phyloP scores from a whole-genome alignment of 1,139 yeast genomes.

The Yamadazyma spencermartinsiae region DNA sequence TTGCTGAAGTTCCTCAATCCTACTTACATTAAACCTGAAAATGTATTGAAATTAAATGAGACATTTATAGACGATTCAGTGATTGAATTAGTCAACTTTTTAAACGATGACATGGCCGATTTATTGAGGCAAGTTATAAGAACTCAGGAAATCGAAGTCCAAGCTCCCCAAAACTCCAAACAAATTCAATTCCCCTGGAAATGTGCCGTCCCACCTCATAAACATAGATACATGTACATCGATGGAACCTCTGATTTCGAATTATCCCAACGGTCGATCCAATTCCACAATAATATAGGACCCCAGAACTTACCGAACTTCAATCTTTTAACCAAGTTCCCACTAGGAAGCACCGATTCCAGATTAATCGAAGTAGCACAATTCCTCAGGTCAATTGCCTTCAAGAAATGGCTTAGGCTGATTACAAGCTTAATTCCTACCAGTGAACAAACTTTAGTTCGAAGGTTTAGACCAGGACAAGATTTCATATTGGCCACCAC shows the following conservation, averaged over 20 bases:
- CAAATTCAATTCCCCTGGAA: slow-evolving; percentile 81
- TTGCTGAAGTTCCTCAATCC: slow-evolving; percentile 58
- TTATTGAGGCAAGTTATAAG: slow-evolving; percentile 35
- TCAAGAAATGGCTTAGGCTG: slow-evolving; percentile 66
- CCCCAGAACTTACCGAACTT: slow-evolving; percentile 60
- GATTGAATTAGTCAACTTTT: slow-evolving; percentile 63
- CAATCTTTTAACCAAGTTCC: slow-evolving; percentile 23
- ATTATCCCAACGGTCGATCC: slow-evolving; percentile 26
- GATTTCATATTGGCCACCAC: slow-evolving; percentile 93
- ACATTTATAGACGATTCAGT: slow-evolving; percentile 68
- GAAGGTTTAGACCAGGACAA: slow-evolving; percentile 92
- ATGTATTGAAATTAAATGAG: slow-evolving; percentile 45
- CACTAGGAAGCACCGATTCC: slow-evolving; percentile 22
- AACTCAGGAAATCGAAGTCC: slow-evolving; percentile 52
- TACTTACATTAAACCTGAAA: slow-evolving; percentile 44
- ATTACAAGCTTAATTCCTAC: slow-evolving; percentile 67
- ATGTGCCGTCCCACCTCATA: slow-evolving; percentile 90
- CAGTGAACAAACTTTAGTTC: slow-evolving; percentile 66
- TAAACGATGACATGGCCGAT: slow-evolving; percentile 50
- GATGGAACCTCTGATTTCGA: slow-evolving; percentile 54
- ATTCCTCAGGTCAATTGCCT: slow-evolving; percentile 60
- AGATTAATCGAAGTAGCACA: slow-evolving; percentile 54
- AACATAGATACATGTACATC: slow-evolving; percentile 81
- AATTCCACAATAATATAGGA: slow-evolving; percentile 31
- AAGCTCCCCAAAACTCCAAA: slow-evolving; percentile 55